These are phyloP conservation scores for Dictyostelium purpureum DNA, from an alignment of 78 protist genomes.

Conservation along the genomic window DNA sequence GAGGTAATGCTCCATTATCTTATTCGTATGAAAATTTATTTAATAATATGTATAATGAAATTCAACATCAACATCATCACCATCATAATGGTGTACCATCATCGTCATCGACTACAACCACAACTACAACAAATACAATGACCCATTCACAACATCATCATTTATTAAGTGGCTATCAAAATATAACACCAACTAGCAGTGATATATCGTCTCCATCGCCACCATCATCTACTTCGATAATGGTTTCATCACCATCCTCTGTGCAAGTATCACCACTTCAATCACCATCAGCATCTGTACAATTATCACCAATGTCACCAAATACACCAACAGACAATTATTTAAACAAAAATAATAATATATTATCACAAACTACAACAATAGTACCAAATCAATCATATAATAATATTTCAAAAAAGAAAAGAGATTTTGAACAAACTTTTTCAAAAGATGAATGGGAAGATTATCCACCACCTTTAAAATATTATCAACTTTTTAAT, in stretches of 20 bases:
- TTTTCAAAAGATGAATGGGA: conserved; percentile 72
- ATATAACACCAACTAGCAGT: background rate
- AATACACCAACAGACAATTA: background rate
- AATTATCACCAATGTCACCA: conserved; percentile 21
- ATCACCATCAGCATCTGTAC: background rate
- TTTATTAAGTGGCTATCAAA: background rate
- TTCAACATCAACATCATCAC: background rate
- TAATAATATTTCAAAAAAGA: conserved; percentile 12
- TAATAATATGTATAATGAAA: conserved; percentile 3
- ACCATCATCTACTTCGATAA: background rate
- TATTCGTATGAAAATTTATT: conserved; percentile 5
- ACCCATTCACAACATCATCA: background rate
- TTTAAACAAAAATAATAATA: background rate
- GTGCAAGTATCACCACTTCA: conserved; percentile 8
- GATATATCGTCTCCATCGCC: conserved; percentile 24
- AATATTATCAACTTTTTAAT: background rate
- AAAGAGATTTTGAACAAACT: conserved; percentile 48
- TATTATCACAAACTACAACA: background rate
- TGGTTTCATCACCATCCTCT: conserved; percentile 1
- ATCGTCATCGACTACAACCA: background rate
- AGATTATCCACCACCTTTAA: conserved; percentile 16
- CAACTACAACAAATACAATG: background rate
- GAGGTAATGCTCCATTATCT: background rate
- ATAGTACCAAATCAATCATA: background rate
- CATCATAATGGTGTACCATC: background rate